Evolutionary conservation across 768 basidiomycete species (phyloP).

Genomic region (Leucocoprinus leucothites): DNA sequence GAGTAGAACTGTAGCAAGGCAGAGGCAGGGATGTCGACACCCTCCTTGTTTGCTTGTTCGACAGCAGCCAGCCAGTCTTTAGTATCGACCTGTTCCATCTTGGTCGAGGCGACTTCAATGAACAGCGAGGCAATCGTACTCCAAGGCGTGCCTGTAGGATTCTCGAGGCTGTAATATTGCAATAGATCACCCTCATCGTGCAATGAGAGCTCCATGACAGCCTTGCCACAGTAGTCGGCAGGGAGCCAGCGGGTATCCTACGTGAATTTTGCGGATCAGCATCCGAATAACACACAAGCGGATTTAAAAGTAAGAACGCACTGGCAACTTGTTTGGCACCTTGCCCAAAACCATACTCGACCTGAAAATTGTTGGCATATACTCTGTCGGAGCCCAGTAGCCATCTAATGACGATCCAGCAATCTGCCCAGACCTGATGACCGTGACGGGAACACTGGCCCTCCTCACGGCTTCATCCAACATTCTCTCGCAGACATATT

Average conservation of each 20-base stretch:
- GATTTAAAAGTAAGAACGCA: not conserved
- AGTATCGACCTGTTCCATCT: slow-evolving; percentile 6
- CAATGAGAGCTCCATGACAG: slow-evolving; percentile 10
- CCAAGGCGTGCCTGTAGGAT: slow-evolving; percentile 11
- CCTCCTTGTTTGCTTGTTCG: not conserved
- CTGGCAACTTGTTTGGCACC: slow-evolving; percentile 9
- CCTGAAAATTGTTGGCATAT: slow-evolving; percentile 11
- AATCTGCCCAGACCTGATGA: slow-evolving; percentile 14
- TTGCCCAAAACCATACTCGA: slow-evolving; percentile 11
- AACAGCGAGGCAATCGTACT: slow-evolving; percentile 3
- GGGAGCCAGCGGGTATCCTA: slow-evolving; percentile 13
- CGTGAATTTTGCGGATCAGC: too few relatives aligned
- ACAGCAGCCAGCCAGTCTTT: slow-evolving; percentile 8
- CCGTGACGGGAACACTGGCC: slow-evolving; percentile 5
- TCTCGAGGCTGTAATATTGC: slow-evolving; percentile 14
- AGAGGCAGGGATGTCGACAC: slow-evolving; percentile 7
- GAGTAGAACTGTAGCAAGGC: slow-evolving; percentile 9
- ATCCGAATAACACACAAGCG: too few relatives aligned
- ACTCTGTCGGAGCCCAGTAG: slow-evolving; percentile 14
- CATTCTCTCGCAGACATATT: slow-evolving; percentile 12
- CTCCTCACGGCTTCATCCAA: slow-evolving; percentile 1
- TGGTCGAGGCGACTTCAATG: not conserved
- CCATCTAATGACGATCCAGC: slow-evolving; percentile 11
- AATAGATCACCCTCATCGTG: slow-evolving; percentile 2
- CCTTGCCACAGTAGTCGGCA: slow-evolving; percentile 7